Base-by-base conservation (phyloP, 2,329 filamentous ascomycete genomes). In the Colletotrichum sp. region DNA sequence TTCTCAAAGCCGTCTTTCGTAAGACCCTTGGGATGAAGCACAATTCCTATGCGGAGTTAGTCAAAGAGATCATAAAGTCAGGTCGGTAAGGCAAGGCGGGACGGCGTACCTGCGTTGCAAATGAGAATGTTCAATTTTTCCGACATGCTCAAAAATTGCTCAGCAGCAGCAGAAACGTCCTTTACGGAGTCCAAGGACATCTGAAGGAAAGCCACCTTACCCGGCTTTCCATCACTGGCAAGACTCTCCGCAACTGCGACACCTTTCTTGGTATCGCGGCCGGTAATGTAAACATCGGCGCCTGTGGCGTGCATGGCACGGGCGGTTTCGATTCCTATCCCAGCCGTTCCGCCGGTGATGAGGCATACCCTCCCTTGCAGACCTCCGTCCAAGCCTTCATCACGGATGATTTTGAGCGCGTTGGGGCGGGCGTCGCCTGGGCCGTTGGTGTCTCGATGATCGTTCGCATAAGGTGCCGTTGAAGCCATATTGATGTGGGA, bases 311-410 rank as follows among this genome's bases (percentile, higher is more conserved):
- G 76, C 6, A 90, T 81, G 3, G 87, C 87, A 12, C 84, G 82
- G 6, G 82, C 86, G 2, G 86, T 87, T 69, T 88, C 85, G 26
- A 85, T 75, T 6, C 87, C 87, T n/a, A 88, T 81, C 0, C 87
- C 87, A 30, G 84, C 81, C 3, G 83, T 84, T 12, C 79, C 80
- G 6, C 87, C 87, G 1, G 87, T 88, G 60, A 89, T 83, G 18
- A 89, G 75, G 6, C 84, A 79, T 21, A 85, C 83, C 62, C 86
- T 86, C 55, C 81, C 83, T 1, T 75, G 64, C 16, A 82, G 80
- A 49, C 82, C 83, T 44, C 83, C 83, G 6, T 80, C 73, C 2
- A 79, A 28, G 6, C 84, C 69, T 18, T 80, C 78, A 71, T 86
- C 84, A 36, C 81, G 66, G 52, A 86, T 78, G 39, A 86, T 82